These are phyloP conservation scores for Plasmodium knowlesi DNA, from an alignment of 169 alveolate genomes.

Conservation along the genomic window DNA sequence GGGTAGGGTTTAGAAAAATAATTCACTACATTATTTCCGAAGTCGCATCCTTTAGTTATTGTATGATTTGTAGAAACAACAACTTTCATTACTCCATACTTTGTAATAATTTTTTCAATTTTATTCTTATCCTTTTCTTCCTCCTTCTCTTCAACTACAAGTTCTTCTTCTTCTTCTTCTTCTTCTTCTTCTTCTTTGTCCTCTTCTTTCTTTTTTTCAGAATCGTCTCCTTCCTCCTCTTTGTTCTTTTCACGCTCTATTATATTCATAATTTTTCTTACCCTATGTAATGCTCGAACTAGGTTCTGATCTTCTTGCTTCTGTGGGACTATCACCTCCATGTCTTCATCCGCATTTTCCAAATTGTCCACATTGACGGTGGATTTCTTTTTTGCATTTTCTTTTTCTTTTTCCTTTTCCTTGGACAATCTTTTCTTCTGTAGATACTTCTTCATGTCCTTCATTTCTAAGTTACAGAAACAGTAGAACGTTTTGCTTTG, in stretches of 20 bases:
- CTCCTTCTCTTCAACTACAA: not conserved
- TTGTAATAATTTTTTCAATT: not conserved
- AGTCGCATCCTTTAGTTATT: constrained; percentile 29
- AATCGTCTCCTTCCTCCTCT: not conserved
- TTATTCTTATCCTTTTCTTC: not conserved
- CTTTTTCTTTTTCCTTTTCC: not conserved
- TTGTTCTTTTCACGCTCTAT: constrained; percentile 1
- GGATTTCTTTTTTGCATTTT: not conserved
- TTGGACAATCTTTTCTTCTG: not conserved
- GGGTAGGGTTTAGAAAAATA: constrained; percentile 40
- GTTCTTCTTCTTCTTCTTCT: not conserved
- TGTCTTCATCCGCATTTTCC: not conserved
- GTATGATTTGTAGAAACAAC: not conserved
- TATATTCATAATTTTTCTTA: not conserved
- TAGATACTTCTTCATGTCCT: not conserved
- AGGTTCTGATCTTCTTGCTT: not conserved
- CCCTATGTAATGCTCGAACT: constrained; percentile 24
- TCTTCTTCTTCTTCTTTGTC: not conserved
- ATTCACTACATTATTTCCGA: not conserved
- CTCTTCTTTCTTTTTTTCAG: not conserved
- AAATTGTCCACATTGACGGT: not conserved
- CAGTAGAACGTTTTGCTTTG: constrained; percentile 17
- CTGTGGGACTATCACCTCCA: not conserved
- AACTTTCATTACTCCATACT: constrained; percentile 61
- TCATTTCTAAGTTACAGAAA: constrained; percentile 28